Conservation (phyloP, 495 filamentous ascomycete genomes). For the Xanthoparmelia taractica region DNA sequence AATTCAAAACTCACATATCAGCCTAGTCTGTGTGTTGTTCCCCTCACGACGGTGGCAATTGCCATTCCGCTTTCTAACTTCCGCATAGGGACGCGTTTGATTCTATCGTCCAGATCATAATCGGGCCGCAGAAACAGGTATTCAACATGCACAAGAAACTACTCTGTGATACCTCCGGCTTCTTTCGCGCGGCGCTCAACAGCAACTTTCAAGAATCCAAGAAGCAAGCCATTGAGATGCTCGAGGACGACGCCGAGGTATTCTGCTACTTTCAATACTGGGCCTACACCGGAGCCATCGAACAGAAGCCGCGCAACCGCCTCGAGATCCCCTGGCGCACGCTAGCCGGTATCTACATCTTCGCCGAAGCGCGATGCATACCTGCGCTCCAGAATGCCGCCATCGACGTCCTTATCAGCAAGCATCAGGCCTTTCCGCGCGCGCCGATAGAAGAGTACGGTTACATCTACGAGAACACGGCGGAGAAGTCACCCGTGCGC, state of each 20-base stretch:
- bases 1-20: neutral
- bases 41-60: neutral
- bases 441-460: neutral
- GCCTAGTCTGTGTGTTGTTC: neutral
- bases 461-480: constrained; percentile 1
- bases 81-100: neutral
- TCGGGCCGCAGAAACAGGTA: neutral
- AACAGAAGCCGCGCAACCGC: neutral
- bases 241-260: constrained; percentile 10
- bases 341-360: neutral
- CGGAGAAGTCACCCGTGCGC: neutral
- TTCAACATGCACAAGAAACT: constrained; percentile 8
- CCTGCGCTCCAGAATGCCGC: neutral
- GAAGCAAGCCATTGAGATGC: constrained; percentile 7
- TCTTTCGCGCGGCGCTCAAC: constrained; percentile 14
- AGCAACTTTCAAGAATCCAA: constrained; percentile 13
- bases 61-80: neutral
- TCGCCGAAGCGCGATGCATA: neutral
- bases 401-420: neutral
- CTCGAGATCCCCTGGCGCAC: neutral
- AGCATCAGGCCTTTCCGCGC: neutral
- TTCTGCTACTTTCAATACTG: constrained; percentile 19
- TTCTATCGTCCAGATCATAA: neutral
- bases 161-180: constrained; percentile 7
- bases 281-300: constrained; percentile 8